A percentile compares a stretch with the other conserved stretches of the same genome.
Evolutionary conservation across 192 early-diverging fungal species (phyloP).

Genomic region (Backusella circina): DNA sequence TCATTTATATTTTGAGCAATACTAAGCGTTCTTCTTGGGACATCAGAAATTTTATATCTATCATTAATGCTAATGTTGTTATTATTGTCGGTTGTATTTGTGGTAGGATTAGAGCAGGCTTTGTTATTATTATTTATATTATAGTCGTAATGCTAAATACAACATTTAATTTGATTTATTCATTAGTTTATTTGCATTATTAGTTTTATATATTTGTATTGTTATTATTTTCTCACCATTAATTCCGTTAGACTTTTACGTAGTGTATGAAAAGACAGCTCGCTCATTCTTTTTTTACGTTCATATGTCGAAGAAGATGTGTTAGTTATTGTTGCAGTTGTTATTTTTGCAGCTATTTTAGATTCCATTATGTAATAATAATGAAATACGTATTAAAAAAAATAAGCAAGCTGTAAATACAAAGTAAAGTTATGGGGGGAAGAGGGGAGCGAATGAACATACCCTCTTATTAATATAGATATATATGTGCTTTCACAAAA

Average conservation of each 20-base stretch:
- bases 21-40: not conserved
- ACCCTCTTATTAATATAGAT: not conserved
- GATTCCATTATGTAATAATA: not conserved
- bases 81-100: not conserved
- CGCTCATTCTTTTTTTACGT: not conserved
- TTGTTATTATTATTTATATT: not conserved
- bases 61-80: not conserved
- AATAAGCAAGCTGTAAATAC: not conserved
- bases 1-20: not conserved
- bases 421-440: not conserved
- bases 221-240: not conserved
- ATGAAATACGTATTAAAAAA: not conserved
- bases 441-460: not conserved
- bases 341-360: not conserved
- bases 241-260: not conserved
- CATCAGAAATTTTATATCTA: not conserved
- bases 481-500: not conserved
- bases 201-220: not conserved
- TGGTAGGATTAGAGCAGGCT: not conserved
- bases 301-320: not conserved
- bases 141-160: not conserved
- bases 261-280: not conserved
- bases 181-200: not conserved
- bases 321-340: not conserved
- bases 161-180: not conserved